Evolutionary conservation across 306 rosid species (phyloP).

Genomic region (Lathyrus sativus): DNA sequence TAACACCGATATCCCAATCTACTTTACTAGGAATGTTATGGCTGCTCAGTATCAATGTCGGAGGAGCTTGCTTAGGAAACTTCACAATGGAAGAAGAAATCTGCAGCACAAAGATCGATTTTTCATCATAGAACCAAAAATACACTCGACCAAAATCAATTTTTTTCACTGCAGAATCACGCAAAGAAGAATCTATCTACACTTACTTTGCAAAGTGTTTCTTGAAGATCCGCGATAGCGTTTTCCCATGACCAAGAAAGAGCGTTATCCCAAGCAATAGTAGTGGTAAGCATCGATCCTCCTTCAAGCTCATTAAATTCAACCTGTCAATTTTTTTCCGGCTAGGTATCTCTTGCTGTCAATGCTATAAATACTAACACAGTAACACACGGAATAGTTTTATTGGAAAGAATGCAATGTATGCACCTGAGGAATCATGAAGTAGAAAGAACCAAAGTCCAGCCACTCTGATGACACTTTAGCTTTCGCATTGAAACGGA

Average conservation of each 20-base stretch:
- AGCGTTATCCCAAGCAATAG: constrained; percentile 86
- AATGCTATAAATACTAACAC: constrained; percentile 56
- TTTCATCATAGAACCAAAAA: no score
- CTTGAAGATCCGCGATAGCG: constrained; percentile 67
- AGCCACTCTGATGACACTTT: constrained; percentile 80
- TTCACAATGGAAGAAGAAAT: constrained; percentile 65
- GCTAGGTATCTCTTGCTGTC: constrained; percentile 62
- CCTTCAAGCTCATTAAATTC: constrained; percentile 91
- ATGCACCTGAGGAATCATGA: constrained; percentile 90
- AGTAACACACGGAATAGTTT: constrained; percentile 26
- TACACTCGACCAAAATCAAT: background rate
- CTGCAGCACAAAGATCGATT: constrained; percentile 45
- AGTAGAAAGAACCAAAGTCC: constrained; percentile 86
- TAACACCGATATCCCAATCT: constrained; percentile 72
- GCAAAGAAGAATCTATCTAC: background rate
- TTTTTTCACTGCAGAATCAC: background rate
- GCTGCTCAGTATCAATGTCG: constrained; percentile 60
- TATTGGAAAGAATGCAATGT: constrained; percentile 41
- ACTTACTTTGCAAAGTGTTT: constrained; percentile 67
- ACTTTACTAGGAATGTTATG: constrained; percentile 62
- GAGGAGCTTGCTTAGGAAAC: constrained; percentile 57
- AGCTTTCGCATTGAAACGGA: constrained; percentile 75
- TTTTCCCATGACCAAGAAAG: constrained; percentile 73
- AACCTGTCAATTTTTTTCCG: constrained; percentile 69
- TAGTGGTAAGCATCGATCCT: constrained; percentile 74